Conservation (phyloP, 495 filamentous ascomycete genomes). For the Penicillium salamii region DNA sequence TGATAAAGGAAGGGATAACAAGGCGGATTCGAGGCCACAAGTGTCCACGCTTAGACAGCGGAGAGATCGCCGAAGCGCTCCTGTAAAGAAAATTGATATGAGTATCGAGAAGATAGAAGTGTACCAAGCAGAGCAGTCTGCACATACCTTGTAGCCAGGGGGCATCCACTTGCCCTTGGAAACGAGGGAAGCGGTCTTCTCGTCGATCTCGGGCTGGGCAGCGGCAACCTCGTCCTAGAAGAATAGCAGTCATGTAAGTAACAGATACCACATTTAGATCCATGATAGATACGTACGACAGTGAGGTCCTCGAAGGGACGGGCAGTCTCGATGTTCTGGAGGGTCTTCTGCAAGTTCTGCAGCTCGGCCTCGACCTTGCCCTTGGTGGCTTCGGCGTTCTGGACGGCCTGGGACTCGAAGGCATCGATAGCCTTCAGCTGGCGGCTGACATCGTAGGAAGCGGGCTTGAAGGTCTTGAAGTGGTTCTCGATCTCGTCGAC, state of each 20-base stretch:
- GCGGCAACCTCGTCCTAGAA: slow-evolving; percentile 89
- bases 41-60: slow-evolving; percentile 63
- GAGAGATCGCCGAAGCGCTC: slow-evolving; percentile 99
- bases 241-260: slow-evolving; percentile 16
- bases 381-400: slow-evolving; percentile 96
- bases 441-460: slow-evolving; percentile 81
- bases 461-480: slow-evolving; percentile 84
- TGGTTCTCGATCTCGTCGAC: slow-evolving; percentile 96
- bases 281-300: slow-evolving; percentile 68
- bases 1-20: slow-evolving; percentile 38
- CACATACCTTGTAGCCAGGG: slow-evolving; percentile 93
- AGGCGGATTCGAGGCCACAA: slow-evolving; percentile 22
- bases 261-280: neutral
- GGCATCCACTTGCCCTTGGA: slow-evolving; percentile 96
- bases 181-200: slow-evolving; percentile 86
- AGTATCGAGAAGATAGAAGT: neutral
- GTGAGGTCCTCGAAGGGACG: slow-evolving; percentile 96
- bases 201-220: slow-evolving; percentile 91
- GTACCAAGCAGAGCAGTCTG: neutral
- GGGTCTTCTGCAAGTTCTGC: slow-evolving; percentile 83
- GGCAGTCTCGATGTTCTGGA: slow-evolving; percentile 95
- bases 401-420: slow-evolving; percentile 94
- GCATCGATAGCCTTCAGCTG: slow-evolving; percentile 97
- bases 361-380: slow-evolving; percentile 90
- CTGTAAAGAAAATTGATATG: slow-evolving; percentile 40